phyloP scores from a whole-genome alignment of 257 asterid genomes.

The Solanum virginianum region DNA sequence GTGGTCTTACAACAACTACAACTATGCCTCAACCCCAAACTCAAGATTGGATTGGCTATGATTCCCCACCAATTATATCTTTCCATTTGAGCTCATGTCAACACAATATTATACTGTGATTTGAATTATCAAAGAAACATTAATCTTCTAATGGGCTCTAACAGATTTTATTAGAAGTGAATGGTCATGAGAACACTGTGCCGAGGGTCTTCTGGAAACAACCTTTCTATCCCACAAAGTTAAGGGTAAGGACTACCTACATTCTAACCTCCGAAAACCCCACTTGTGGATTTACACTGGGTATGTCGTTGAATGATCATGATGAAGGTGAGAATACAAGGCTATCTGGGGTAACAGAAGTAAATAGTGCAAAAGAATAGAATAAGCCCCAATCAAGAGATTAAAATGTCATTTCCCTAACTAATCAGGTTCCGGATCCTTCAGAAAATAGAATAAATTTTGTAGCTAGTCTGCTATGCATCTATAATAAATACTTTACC shows the following conservation, averaged over 20 bases:
- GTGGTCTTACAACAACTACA: background rate
- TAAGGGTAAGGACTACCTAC: no score
- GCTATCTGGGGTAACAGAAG: background rate
- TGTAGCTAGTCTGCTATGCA: background rate
- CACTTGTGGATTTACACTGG: no score
- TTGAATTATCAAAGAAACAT: background rate
- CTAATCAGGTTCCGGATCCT: background rate
- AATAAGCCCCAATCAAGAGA: background rate
- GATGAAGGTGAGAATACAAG: background rate
- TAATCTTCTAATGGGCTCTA: background rate
- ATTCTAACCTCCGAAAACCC: no score
- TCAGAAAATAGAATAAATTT: background rate
- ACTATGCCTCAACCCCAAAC: background rate
- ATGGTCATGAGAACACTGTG: background rate
- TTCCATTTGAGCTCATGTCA: background rate
- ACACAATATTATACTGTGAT: background rate
- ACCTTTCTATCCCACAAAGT: no score
- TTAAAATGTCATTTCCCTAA: background rate
- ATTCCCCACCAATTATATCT: background rate
- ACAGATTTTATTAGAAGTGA: background rate
- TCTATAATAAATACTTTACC: slow-evolving; percentile 29
- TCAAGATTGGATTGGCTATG: background rate
- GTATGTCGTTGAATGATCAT: background rate
- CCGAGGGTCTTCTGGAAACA: no score
- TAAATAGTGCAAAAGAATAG: background rate